These are phyloP conservation scores for Avena sativa DNA, from an alignment of 176 grass and related monocot genomes.

Conservation along the genomic window DNA sequence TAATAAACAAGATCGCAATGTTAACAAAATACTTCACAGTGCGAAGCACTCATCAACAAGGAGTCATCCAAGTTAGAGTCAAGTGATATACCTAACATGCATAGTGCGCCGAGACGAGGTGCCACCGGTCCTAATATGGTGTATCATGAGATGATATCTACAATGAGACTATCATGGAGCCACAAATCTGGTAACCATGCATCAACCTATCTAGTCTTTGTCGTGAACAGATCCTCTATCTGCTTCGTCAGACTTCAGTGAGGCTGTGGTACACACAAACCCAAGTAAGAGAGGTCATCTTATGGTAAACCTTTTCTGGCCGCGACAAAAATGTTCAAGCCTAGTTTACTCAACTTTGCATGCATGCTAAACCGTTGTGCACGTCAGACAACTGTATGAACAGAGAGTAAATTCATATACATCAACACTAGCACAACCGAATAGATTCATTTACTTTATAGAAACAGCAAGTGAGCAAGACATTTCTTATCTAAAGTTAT, in stretches of 20 bases:
- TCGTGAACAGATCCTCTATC: not conserved
- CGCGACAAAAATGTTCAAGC: not conserved
- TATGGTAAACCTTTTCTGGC: not conserved
- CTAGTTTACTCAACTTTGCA: not conserved
- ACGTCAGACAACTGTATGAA: not conserved
- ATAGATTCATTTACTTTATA: not conserved
- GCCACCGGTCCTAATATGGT: not conserved
- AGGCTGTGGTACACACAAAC: conserved; percentile 6
- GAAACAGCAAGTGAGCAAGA: not conserved
- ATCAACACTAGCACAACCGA: not conserved
- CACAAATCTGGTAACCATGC: not conserved
- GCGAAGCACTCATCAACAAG: not conserved
- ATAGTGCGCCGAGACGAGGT: not conserved
- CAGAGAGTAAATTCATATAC: conserved; percentile 9
- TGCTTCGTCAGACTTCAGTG: not conserved
- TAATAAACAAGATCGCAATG: not conserved
- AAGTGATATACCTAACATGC: not conserved
- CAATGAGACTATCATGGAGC: not conserved
- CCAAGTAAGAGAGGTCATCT: not conserved
- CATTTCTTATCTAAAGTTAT: not conserved
- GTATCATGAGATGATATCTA: not conserved
- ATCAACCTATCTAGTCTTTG: too few relatives aligned
- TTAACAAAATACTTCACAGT: not conserved
- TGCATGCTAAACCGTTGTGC: not conserved
- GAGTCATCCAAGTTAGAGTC: not conserved